Conservation (phyloP, 1,284 basidiomycete genomes). For the Phellopilus nigrolimitatus region DNA sequence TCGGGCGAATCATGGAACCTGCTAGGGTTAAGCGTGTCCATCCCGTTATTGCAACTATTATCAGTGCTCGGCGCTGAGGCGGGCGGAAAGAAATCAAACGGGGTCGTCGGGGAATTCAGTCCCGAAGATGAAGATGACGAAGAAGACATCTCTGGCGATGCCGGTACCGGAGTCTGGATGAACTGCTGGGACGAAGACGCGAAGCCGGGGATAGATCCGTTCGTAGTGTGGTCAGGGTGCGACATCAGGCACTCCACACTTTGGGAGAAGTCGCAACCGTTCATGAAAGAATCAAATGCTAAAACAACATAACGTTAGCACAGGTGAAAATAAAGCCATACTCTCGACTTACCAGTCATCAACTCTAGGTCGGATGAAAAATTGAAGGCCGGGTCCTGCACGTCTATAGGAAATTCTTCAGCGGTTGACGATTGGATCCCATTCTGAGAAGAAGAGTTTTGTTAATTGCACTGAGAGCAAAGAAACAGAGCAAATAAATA, state of each 20-base stretch:
- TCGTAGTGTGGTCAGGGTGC: constrained; percentile 7
- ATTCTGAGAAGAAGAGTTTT: not conserved
- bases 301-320: not conserved
- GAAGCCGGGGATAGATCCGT: not conserved
- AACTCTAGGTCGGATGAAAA: constrained; percentile 9
- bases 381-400: constrained; percentile 8
- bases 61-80: constrained; percentile 2
- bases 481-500: no score
- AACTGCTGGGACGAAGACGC: constrained; percentile 1
- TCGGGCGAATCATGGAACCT: not conserved
- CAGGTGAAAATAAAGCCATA: not conserved
- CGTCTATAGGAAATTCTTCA: not conserved
- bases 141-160: constrained; percentile 16
- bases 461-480: not conserved
- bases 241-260: constrained; percentile 10
- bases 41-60: not conserved
- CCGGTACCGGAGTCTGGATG: constrained; percentile 13
- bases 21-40: not conserved
- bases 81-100: constrained; percentile 12
- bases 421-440: not conserved
- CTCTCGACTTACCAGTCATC: constrained; percentile 17
- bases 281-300: constrained; percentile 17
- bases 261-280: constrained; percentile 6
- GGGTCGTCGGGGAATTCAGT: constrained; percentile 14
- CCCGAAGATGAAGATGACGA: constrained; percentile 15